These are phyloP conservation scores for Lasiosphaeriaceae sp. DNA, from an alignment of 495 filamentous ascomycete species.

Conservation along the genomic window DNA sequence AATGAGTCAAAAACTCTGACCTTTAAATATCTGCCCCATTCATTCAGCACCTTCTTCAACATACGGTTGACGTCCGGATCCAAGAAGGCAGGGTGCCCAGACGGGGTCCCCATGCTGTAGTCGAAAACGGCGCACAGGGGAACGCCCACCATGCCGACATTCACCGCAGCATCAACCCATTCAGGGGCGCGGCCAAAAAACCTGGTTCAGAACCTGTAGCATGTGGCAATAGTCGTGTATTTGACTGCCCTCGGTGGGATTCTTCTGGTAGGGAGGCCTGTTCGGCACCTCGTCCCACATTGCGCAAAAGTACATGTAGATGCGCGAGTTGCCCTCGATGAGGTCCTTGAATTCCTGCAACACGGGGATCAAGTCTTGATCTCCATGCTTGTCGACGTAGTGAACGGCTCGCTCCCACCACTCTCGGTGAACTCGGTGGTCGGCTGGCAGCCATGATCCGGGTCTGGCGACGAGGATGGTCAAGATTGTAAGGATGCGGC, in stretches of 20 bases:
- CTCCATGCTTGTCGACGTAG: constrained; percentile 39
- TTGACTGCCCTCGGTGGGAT: constrained; percentile 57
- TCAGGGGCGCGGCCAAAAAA: constrained; percentile 59
- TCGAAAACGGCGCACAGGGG: constrained; percentile 68
- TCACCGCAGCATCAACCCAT: constrained; percentile 51
- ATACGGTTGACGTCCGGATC: constrained; percentile 63
- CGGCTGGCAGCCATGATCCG: constrained; percentile 51
- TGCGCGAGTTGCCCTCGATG: constrained; percentile 43
- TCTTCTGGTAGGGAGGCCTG: constrained; percentile 52
- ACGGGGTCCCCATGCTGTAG: constrained; percentile 68
- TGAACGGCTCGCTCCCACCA: constrained; percentile 46
- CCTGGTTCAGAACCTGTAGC: constrained; percentile 59
- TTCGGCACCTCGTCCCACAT: constrained; percentile 69
- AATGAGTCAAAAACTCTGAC: constrained; percentile 12
- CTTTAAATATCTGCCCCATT: constrained; percentile 60
- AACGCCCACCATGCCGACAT: constrained; percentile 61
- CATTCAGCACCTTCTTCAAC: constrained; percentile 65
- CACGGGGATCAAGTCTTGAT: constrained; percentile 40
- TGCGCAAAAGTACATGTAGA: constrained; percentile 50
- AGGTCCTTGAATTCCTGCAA: constrained; percentile 45
- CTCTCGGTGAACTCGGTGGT: constrained; percentile 47
- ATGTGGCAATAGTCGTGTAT: constrained; percentile 63
- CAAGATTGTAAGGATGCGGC: too few species aligned
- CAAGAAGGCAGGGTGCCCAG: constrained; percentile 62
- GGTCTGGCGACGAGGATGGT: constrained; percentile 29